Evolutionary conservation across 139 green algal genomes (phyloP).

Genomic region (Chlorella sp.): DNA sequence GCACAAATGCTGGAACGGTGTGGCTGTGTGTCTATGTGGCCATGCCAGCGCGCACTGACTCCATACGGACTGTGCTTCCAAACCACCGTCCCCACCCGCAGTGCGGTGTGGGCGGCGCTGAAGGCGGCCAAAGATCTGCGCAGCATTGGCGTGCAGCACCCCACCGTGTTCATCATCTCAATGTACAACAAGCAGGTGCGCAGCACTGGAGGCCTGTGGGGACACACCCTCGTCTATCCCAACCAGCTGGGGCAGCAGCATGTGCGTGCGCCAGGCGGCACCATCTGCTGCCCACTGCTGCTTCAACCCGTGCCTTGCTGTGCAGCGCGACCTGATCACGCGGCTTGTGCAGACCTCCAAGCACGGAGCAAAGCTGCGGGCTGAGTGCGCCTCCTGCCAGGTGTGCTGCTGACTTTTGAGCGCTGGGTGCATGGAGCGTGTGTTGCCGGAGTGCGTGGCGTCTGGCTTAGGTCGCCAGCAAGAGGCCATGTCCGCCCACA

Average conservation of each 20-base stretch:
- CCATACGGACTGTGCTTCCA: no score
- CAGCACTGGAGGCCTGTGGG: not conserved
- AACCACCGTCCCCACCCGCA: not conserved
- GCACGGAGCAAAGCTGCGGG: not conserved
- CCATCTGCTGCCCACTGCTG: no score
- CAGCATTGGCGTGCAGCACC: not conserved
- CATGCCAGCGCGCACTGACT: no score
- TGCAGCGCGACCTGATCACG: not conserved
- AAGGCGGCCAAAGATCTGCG: not conserved
- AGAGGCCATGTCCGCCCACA: no score
- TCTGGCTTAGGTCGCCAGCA: no score
- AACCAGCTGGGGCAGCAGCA: not conserved
- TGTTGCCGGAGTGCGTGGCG: no score
- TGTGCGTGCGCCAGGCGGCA: no score
- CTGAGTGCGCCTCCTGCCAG: not conserved
- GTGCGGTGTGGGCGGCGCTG: not conserved
- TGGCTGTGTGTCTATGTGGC: no score
- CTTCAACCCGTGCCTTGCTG: not conserved
- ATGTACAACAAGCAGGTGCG: slow-evolving; percentile 15
- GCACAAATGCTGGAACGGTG: not conserved
- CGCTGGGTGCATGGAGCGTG: no score
- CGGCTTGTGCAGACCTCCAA: not conserved
- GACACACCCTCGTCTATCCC: not conserved
- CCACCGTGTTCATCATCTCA: slow-evolving; percentile 5
- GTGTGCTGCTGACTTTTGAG: not conserved